A percentile compares a stretch with the other conserved stretches of the same genome.
phyloP scores from a whole-genome alignment of 106 monocot genomes.

The Acorus calamus region DNA sequence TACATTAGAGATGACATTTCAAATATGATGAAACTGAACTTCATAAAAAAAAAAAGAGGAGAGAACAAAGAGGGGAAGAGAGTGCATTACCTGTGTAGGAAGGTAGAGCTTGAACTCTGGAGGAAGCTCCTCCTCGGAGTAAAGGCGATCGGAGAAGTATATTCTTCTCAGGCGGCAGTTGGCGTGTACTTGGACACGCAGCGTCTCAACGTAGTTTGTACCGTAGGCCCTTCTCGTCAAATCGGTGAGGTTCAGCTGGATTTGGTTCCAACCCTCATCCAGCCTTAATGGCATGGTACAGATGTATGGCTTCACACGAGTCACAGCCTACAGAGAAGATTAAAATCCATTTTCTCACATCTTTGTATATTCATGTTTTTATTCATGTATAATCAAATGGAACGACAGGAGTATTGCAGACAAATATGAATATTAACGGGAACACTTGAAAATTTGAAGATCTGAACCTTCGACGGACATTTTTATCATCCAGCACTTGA shows the following conservation, averaged over 20 bases:
- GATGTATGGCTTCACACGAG: conserved; percentile 91
- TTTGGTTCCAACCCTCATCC: conserved; percentile 96
- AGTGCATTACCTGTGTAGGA: conserved; percentile 58
- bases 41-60: too few relatives aligned
- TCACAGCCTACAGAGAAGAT: conserved; percentile 36
- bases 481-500: conserved; percentile 97
- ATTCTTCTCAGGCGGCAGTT: conserved; percentile 92
- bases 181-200: conserved; percentile 91
- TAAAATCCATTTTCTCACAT: too few relatives aligned
- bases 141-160: conserved; percentile 89
- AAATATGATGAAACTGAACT: too few relatives aligned
- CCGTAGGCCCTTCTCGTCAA: conserved; percentile 91
- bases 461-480: conserved; percentile 83
- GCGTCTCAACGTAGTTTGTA: conserved; percentile 94
- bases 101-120: conserved; percentile 97
- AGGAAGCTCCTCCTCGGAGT: conserved; percentile 95
- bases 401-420: too few relatives aligned
- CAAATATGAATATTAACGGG: too few relatives aligned
- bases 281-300: conserved; percentile 89
- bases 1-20: too few relatives aligned
- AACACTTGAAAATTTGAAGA: conserved; percentile 94
- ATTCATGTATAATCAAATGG: too few relatives aligned
- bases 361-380: too few relatives aligned
- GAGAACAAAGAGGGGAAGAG: too few relatives aligned
- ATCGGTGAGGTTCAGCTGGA: conserved; percentile 87